Evolutionary conservation across 1,139 yeast species (phyloP).

Genomic region (Suhomyces kunorum): DNA sequence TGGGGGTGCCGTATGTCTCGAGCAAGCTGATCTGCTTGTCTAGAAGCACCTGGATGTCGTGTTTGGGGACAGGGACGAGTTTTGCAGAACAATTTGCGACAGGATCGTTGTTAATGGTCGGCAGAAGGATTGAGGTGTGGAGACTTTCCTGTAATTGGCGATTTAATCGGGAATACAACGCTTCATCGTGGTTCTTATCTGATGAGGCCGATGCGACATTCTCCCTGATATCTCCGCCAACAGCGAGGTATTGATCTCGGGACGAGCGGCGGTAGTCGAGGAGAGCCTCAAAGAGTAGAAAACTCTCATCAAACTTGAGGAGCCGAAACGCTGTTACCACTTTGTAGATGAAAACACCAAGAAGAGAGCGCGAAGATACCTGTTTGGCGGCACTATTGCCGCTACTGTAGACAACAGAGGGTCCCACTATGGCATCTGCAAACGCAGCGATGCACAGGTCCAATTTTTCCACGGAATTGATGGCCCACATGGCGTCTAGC

Average conservation of each 20-base stretch:
- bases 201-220: not conserved
- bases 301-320: conserved; percentile 59
- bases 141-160: conserved; percentile 24
- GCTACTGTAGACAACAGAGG: conserved; percentile 12
- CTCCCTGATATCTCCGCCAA: conserved; percentile 22
- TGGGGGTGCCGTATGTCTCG: conserved; percentile 54
- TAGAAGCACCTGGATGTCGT: conserved; percentile 53
- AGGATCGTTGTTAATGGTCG: not conserved
- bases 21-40: conserved; percentile 58
- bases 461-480: conserved; percentile 39
- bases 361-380: conserved; percentile 36
- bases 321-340: conserved; percentile 52
- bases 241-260: conserved; percentile 20
- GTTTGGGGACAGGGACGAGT: conserved; percentile 47
- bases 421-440: conserved; percentile 11
- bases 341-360: conserved; percentile 40
- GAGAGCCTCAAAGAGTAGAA: conserved; percentile 56
- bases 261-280: conserved; percentile 49
- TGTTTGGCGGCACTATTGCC: conserved; percentile 3
- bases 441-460: conserved; percentile 24
- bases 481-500: conserved; percentile 30
- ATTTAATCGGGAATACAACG: conserved; percentile 23
- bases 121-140: conserved; percentile 15
- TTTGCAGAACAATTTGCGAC: conserved; percentile 10
- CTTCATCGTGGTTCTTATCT: conserved; percentile 16